Evolutionary conservation across 306 rosid genomes (phyloP).

Genomic region (Inga laurina): DNA sequence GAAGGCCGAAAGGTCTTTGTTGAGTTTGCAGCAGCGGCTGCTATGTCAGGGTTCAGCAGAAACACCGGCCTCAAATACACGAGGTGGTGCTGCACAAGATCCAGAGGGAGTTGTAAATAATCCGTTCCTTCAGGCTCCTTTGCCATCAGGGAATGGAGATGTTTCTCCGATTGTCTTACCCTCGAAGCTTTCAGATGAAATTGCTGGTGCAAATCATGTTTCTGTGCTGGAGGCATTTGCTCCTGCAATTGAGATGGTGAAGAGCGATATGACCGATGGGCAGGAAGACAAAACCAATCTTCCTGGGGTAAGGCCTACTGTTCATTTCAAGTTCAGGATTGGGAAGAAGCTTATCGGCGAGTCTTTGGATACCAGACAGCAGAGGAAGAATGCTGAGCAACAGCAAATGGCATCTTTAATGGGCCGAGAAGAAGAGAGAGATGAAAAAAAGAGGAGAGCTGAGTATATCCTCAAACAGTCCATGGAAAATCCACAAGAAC

Average conservation of each 20-base stretch:
- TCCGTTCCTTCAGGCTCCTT: slow-evolving; percentile 42
- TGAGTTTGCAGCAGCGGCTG: slow-evolving; percentile 86
- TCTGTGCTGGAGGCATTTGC: slow-evolving; percentile 85
- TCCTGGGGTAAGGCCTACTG: slow-evolving; percentile 62
- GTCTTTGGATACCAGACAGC: slow-evolving; percentile 64
- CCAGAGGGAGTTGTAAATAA: slow-evolving; percentile 37
- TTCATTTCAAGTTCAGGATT: slow-evolving; percentile 70
- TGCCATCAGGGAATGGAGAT: slow-evolving; percentile 43
- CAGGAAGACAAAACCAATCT: slow-evolving; percentile 52
- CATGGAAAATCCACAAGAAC: slow-evolving; percentile 83
- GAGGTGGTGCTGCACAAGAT: slow-evolving; percentile 35
- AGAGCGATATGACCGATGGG: slow-evolving; percentile 54
- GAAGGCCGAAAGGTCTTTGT: slow-evolving; percentile 86
- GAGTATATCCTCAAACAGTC: slow-evolving; percentile 86
- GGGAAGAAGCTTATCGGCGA: slow-evolving; percentile 82
- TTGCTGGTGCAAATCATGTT: slow-evolving; percentile 40
- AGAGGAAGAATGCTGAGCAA: slow-evolving; percentile 61
- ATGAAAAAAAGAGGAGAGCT: slow-evolving; percentile 91
- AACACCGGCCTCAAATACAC: slow-evolving; percentile 24
- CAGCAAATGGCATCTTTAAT: slow-evolving; percentile 44
- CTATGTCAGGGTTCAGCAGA: slow-evolving; percentile 42
- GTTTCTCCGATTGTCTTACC: slow-evolving; percentile 50
- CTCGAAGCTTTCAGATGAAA: slow-evolving; percentile 32
- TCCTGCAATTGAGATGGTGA: slow-evolving; percentile 79
- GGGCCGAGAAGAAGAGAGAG: slow-evolving; percentile 78